Evolutionary conservation across 2,329 filamentous ascomycete genomes (phyloP), one percentile per base, ranked within the genome.

Genomic region (Alternaria rosae): DNA sequence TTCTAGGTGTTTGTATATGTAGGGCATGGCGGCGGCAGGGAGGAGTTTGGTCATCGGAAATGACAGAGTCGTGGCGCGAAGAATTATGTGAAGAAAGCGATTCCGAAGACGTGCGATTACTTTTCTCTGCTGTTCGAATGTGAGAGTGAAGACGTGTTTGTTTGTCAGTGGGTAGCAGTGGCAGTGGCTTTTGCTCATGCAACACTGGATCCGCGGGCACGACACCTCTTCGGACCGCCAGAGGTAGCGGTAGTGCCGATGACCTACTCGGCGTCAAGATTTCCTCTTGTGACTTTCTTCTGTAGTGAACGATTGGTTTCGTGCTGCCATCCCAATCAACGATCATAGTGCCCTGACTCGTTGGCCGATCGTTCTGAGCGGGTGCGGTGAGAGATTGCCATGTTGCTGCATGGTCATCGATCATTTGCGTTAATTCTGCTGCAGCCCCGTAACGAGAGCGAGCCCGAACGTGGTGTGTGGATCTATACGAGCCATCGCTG

Each of bases 331-430:
- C 65, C 47, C 65, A 75, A 47, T 75, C 71, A 1, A 75, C 62
- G 21, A 74, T 62, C 61, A 75, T 56, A 3, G 72, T 74, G 8
- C 67, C 67, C 2, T 55, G 45, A 25, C 52, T 53, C 5, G 43
- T 28, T 21, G 32, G 47, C 28, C 23, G 62, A 41, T 25, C 42
- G 44, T n/a, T 17, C 15, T 12, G 28, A 11, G 45, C 20, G 21
- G 44, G 47, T 57, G 35, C 11, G 57, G 21, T 7, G 43, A 38
- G 35, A 0, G 35, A 44, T 13, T 48, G 26, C 45, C 69, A 63
- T 54, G 60, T 62, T 13, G 70, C 62, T 28, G 72, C 47, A 44
- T 71, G 59, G 4, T 62, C 61, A 25, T 75, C 71, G 10, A 76
- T 70, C 21, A 68, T 43, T 10, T 23, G n/a, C 38, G 38, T 44